These are phyloP conservation scores for Kuraishia capsulata DNA, from an alignment of 805 yeast species.

Conservation along the genomic window DNA sequence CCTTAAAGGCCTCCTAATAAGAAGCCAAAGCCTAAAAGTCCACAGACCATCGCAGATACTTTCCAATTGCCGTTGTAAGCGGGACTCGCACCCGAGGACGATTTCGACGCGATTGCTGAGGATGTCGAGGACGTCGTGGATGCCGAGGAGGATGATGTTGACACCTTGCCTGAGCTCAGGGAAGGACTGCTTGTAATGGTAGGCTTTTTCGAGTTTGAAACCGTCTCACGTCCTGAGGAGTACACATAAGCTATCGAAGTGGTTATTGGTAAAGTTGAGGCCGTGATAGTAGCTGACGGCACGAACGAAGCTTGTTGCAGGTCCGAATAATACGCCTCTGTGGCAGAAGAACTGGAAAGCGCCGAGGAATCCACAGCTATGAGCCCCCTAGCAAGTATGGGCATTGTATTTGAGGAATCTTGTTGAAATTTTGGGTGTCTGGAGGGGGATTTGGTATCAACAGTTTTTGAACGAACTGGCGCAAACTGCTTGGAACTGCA, in stretches of 20 bases:
- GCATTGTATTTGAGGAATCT: no score
- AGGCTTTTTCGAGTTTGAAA: no score
- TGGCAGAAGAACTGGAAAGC: neutral
- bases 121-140: neutral
- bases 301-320: constrained; percentile 1
- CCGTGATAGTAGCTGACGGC: neutral
- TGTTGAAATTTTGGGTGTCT: no score
- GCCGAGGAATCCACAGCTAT: constrained; percentile 1
- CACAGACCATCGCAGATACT: neutral
- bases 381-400: neutral
- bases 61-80: neutral
- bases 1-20: neutral
- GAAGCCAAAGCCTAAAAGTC: neutral
- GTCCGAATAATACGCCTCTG: neutral
- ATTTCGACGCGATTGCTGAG: neutral
- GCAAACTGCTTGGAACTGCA: no score
- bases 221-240: no score
- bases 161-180: no score
- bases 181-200: no score
- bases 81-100: neutral
- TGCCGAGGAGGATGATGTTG: neutral
- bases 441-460: no score
- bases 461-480: no score
- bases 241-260: neutral
- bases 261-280: neutral